Evolutionary conservation across 2,329 filamentous ascomycete genomes (phyloP).

Genomic region (Tolypocladium pustulatum): DNA sequence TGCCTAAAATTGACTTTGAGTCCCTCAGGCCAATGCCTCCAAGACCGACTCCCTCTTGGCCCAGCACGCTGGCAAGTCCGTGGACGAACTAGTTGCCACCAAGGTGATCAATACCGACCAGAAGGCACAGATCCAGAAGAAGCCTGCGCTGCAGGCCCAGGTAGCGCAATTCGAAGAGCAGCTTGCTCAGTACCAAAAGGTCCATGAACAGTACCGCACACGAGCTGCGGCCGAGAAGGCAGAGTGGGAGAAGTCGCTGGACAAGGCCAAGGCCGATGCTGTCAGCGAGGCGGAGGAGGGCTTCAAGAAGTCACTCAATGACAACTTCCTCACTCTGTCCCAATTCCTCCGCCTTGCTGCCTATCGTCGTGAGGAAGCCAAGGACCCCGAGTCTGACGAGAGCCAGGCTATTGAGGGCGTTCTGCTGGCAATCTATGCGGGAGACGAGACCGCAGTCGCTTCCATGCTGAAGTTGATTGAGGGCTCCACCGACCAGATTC

Average conservation of each 20-base stretch:
- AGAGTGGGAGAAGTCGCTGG: conserved; percentile 48
- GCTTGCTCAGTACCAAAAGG: conserved; percentile 61
- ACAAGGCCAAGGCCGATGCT: conserved; percentile 44
- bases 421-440: conserved; percentile 67
- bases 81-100: conserved; percentile 60
- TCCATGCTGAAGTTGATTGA: conserved; percentile 70
- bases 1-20: neutral
- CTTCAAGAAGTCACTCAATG: conserved; percentile 44
- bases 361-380: conserved; percentile 61
- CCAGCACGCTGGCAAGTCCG: conserved; percentile 58
- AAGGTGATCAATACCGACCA: conserved; percentile 75
- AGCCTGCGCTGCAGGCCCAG: conserved; percentile 59
- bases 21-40: conserved; percentile 50
- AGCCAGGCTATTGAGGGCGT: conserved; percentile 74
- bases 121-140: conserved; percentile 67
- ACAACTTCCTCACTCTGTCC: conserved; percentile 59
- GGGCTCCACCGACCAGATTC: conserved; percentile 56
- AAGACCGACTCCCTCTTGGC: conserved; percentile 62
- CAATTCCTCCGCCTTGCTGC: conserved; percentile 75
- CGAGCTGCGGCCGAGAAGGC: conserved; percentile 47
- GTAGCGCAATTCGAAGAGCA: conserved; percentile 64
- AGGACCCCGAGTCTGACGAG: conserved; percentile 55
- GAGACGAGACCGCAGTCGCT: conserved; percentile 62
- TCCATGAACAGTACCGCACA: conserved; percentile 60
- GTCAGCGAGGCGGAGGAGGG: conserved; percentile 40